phyloP scores from a whole-genome alignment of 495 filamentous ascomycete genomes.

The Penicilliopsis zonata region DNA sequence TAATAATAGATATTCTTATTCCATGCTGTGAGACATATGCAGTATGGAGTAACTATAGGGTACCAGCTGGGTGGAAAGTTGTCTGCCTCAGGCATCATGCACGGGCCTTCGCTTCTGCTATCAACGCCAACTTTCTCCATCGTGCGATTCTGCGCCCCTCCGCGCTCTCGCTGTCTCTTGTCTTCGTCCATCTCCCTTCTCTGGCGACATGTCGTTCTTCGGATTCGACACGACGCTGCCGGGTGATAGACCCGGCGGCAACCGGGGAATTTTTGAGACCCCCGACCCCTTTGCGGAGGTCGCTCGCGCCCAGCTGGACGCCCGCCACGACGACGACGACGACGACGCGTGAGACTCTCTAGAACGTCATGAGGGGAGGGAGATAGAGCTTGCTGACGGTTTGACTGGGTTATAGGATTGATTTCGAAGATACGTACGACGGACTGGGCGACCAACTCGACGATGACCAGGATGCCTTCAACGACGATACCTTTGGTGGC shows the following conservation, averaged over 20 bases:
- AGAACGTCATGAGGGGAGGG: not conserved
- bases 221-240: constrained; percentile 64
- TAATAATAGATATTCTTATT: no score
- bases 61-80: no score
- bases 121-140: constrained; percentile 1
- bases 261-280: constrained; percentile 68
- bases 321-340: constrained; percentile 42
- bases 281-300: constrained; percentile 85
- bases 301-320: constrained; percentile 32
- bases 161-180: constrained; percentile 2
- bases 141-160: not conserved
- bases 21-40: no score
- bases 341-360: constrained; percentile 77
- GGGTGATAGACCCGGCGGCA: constrained; percentile 46
- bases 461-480: constrained; percentile 88
- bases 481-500: constrained; percentile 97
- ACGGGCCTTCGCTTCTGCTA: not conserved
- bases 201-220: constrained; percentile 65
- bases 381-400: constrained; percentile 5
- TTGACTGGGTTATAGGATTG: constrained; percentile 39
- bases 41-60: no score
- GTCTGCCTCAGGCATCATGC: not conserved
- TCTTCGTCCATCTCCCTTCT: constrained; percentile 6
- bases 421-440: constrained; percentile 98
- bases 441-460: constrained; percentile 85